Evolutionary conservation across 805 yeast genomes (phyloP).

Genomic region (Starmerella scarabaei): DNA sequence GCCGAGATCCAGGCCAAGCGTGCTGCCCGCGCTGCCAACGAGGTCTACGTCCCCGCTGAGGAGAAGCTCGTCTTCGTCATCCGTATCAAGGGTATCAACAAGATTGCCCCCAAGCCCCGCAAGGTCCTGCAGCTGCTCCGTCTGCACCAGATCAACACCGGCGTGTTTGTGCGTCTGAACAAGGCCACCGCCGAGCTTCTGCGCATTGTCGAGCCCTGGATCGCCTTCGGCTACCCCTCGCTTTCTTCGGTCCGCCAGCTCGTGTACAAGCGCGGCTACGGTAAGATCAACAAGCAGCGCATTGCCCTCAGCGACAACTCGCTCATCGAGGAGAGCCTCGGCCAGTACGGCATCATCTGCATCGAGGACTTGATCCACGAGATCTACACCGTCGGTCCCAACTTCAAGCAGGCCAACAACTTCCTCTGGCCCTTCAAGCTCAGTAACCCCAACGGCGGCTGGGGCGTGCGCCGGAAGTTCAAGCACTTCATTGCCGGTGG

Average conservation of each 20-base stretch:
- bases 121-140: conserved; percentile 86
- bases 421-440: conserved; percentile 96
- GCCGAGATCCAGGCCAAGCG: conserved; percentile 77
- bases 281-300: conserved; percentile 95
- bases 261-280: conserved; percentile 95
- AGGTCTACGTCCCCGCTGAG: conserved; percentile 91
- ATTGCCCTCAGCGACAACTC: conserved; percentile 77
- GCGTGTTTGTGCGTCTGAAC: conserved; percentile 89
- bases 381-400: conserved; percentile 92
- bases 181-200: conserved; percentile 89
- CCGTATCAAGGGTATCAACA: conserved; percentile 99
- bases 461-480: conserved; percentile 96
- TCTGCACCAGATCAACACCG: conserved; percentile 87
- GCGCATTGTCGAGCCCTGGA: conserved; percentile 90
- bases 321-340: conserved; percentile 75
- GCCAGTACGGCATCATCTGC: conserved; percentile 85
- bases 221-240: conserved; percentile 96
- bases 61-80: conserved; percentile 87
- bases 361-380: conserved; percentile 93
- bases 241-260: conserved; percentile 83
- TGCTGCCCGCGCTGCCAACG: conserved; percentile 73
- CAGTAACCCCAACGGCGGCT: conserved; percentile 94
- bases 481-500: conserved; percentile 96
- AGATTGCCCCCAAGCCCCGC: conserved; percentile 98
- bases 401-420: conserved; percentile 98